These are phyloP conservation scores for Blastobotrys peoriensis DNA, from an alignment of 805 yeast genomes.

Conservation along the genomic window DNA sequence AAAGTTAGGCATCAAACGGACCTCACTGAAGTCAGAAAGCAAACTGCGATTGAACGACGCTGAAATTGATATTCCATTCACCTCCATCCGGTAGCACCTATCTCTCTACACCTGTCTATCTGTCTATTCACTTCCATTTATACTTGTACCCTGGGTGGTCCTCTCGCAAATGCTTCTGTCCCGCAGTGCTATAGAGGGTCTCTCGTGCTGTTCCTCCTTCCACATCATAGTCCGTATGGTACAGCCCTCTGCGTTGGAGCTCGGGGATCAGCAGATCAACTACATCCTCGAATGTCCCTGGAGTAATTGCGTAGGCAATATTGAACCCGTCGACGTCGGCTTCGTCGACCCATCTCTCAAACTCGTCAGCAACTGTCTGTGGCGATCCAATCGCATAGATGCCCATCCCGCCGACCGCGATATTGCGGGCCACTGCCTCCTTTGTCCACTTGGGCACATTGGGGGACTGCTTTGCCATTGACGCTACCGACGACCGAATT, in stretches of 20 bases:
- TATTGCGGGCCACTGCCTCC: constrained; percentile 26
- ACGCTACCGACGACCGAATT: constrained; percentile 26
- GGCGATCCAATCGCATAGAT: constrained; percentile 32
- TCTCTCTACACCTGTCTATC: too few relatives aligned
- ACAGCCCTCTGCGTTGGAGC: constrained; percentile 32
- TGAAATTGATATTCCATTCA: too few relatives aligned
- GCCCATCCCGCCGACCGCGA: constrained; percentile 29
- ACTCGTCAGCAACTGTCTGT: constrained; percentile 35
- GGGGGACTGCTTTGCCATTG: constrained; percentile 5
- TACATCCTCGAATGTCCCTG: constrained; percentile 34
- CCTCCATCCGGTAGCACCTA: too few relatives aligned
- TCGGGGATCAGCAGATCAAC: constrained; percentile 36
- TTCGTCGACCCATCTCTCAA: constrained; percentile 35
- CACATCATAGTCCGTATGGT: constrained; percentile 34
- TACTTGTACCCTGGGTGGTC: constrained; percentile 22
- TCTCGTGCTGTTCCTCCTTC: constrained; percentile 37
- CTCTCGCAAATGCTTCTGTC: constrained; percentile 17
- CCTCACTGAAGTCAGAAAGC: too few relatives aligned
- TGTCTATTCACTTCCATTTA: constrained; percentile 15
- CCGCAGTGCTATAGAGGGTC: constrained; percentile 30
- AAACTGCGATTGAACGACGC: too few relatives aligned
- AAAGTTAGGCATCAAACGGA: too few relatives aligned
- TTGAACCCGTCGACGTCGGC: constrained; percentile 41
- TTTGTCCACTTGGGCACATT: constrained; percentile 21
- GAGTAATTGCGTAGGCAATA: constrained; percentile 34